Evolutionary conservation across 179 eudicot genomes (phyloP).

Genomic region (Silene noctiflora): DNA sequence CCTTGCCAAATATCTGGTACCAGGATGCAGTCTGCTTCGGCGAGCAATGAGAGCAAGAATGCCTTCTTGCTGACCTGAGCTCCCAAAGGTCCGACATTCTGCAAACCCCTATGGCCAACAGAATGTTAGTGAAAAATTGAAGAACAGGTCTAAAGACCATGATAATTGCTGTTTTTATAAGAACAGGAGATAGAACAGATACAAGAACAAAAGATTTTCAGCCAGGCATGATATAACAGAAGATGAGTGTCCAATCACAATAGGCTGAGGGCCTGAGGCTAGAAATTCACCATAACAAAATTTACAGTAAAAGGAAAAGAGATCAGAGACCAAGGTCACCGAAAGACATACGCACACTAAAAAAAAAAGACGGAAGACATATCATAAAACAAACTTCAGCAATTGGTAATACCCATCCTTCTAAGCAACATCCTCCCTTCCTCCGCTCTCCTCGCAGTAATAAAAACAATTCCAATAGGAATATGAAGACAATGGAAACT

Average conservation of each 20-base stretch:
- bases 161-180: background rate
- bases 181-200: background rate
- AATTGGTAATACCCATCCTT: background rate
- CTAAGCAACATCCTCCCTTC: background rate
- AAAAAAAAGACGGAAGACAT: background rate
- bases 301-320: background rate
- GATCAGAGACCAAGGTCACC: background rate
- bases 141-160: slow-evolving; percentile 1
- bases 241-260: background rate
- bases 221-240: background rate
- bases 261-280: background rate
- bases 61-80: slow-evolving; percentile 96
- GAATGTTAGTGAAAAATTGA: slow-evolving; percentile 25
- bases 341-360: background rate
- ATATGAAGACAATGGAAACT: background rate
- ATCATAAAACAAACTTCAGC: background rate
- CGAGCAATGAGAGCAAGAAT: slow-evolving; percentile 90
- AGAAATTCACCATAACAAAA: background rate
- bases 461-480: background rate
- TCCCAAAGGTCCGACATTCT: slow-evolving; percentile 89
- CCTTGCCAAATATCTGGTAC: slow-evolving; percentile 96
- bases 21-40: slow-evolving; percentile 98
- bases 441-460: background rate
- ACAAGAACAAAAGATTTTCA: background rate
- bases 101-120: slow-evolving; percentile 76